Base-by-base conservation (phyloP, 441 rosid genomes). In the Melastoma candidum region DNA sequence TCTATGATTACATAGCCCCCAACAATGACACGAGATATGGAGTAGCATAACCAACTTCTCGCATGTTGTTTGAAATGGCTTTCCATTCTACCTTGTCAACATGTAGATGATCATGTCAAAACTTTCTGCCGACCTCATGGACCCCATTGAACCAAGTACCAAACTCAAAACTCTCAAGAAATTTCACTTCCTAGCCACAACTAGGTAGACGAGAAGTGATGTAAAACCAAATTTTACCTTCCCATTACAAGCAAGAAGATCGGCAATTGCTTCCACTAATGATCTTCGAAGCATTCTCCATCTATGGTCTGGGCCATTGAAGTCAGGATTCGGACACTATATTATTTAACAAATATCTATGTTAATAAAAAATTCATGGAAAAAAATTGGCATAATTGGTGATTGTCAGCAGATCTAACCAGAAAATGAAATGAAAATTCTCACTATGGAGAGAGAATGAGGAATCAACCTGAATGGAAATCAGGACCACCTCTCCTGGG, bases 281-380 rank as follows among this genome's bases (percentile, higher is more conserved):
- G 85, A 72, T 70, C 71, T 68, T 64, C 77, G 81, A 71, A 85
- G 55, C 85, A 82, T 80, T 64, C 87, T 80, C 90, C 90, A 74
- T 70, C 95, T 75, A 65, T 80, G 67, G 41, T 77, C 78, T 47
- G 85, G 75, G 52, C 71, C 63, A 57, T 72, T 82, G 71, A 85
- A 85, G 67, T 82, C 90, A 11, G 87, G 90, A 67, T 82, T 75
- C 12, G 90, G 95, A 63, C 95, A 85, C 95, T 85, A 63, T 43
- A 61, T n/a, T 64, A 4, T 26, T 29, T 36, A 53, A 62, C 48
- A 12, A 11, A 50, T 43, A 41, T 59, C 56, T 48, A 14, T 2
- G 26, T 53, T 26, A 48, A 47, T 24, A 60, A n/a, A 26, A 14
- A 27, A 51, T 3, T 12, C 26, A 11, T 47, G 3, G 3, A 1